Conservation (phyloP, 1,284 basidiomycete genomes). For the Ceratorhiza oryzae-sativae region DNA sequence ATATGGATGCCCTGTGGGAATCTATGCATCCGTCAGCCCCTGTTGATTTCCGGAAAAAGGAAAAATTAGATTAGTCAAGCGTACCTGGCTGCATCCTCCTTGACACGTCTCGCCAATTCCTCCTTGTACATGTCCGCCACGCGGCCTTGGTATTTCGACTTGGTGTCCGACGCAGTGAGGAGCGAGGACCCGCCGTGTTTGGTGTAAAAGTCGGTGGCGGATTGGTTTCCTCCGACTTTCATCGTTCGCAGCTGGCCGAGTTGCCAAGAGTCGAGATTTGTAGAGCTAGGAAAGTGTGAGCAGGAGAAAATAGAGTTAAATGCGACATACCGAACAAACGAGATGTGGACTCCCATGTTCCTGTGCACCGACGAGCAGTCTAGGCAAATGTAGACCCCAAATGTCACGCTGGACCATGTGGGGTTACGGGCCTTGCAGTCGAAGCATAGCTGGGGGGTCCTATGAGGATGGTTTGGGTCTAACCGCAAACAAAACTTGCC, state of each 20-base stretch:
- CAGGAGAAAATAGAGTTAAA: slow-evolving; percentile 7
- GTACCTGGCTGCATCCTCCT: slow-evolving; percentile 77
- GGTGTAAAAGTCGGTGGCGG: slow-evolving; percentile 89
- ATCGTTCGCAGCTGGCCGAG: slow-evolving; percentile 90
- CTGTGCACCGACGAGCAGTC: slow-evolving; percentile 96
- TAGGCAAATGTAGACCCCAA: slow-evolving; percentile 96
- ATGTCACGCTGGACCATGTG: slow-evolving; percentile 97
- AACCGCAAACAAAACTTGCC: no score
- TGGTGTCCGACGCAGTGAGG: slow-evolving; percentile 77
- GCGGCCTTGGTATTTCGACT: slow-evolving; percentile 88
- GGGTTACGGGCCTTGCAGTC: slow-evolving; percentile 97
- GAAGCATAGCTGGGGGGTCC: slow-evolving; percentile 86
- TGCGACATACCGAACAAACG: slow-evolving; percentile 84
- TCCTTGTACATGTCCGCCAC: slow-evolving; percentile 91
- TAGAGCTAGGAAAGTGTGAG: slow-evolving; percentile 69
- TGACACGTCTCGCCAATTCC: slow-evolving; percentile 83
- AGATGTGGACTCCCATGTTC: slow-evolving; percentile 98
- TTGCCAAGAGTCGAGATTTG: slow-evolving; percentile 96
- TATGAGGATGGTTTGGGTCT: no score
- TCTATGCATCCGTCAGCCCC: slow-evolving; percentile 52
- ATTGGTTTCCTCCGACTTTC: slow-evolving; percentile 94
- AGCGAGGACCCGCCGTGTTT: slow-evolving; percentile 81
- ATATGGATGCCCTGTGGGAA: slow-evolving; percentile 79
- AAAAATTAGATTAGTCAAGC: no score
- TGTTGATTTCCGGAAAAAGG: neutral